Conservation (phyloP, 1,284 basidiomycete genomes). For the Puccinia sorghi region DNA sequence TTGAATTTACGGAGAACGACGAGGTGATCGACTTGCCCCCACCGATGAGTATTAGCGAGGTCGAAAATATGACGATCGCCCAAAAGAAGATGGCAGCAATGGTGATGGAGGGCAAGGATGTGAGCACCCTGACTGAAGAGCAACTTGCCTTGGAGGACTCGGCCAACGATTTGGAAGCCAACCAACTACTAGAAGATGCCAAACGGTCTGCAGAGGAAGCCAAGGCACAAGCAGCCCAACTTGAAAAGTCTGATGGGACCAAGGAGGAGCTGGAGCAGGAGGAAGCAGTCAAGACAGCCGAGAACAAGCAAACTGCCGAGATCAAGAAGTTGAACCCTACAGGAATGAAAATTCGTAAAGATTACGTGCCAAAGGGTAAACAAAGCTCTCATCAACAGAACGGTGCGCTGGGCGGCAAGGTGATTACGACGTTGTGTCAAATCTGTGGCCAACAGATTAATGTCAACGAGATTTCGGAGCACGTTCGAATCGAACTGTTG, state of each 20-base stretch:
- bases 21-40: conserved; percentile 83
- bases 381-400: conserved; percentile 49
- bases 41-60: conserved; percentile 89
- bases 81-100: conserved; percentile 98
- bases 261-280: conserved; percentile 77
- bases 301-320: conserved; percentile 59
- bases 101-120: conserved; percentile 87
- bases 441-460: conserved; percentile 93
- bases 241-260: conserved; percentile 67
- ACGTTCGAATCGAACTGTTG: conserved; percentile 96
- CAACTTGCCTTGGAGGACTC: conserved; percentile 73
- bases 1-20: conserved; percentile 94
- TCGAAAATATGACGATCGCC: conserved; percentile 92
- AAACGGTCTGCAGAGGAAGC: conserved; percentile 69
- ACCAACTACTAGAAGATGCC: conserved; percentile 71
- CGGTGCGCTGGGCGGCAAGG: conserved; percentile 58
- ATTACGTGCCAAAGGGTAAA: conserved; percentile 79
- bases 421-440: conserved; percentile 79
- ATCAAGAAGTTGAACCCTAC: conserved; percentile 52
- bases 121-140: conserved; percentile 73
- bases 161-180: conserved; percentile 60
- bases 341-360: conserved; percentile 93
- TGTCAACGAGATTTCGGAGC: conserved; percentile 91
- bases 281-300: conserved; percentile 66
- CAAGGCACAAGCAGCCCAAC: conserved; percentile 71